Conservation (phyloP, 73 alveolate genomes). For the Paraurostyla sp. region DNA sequence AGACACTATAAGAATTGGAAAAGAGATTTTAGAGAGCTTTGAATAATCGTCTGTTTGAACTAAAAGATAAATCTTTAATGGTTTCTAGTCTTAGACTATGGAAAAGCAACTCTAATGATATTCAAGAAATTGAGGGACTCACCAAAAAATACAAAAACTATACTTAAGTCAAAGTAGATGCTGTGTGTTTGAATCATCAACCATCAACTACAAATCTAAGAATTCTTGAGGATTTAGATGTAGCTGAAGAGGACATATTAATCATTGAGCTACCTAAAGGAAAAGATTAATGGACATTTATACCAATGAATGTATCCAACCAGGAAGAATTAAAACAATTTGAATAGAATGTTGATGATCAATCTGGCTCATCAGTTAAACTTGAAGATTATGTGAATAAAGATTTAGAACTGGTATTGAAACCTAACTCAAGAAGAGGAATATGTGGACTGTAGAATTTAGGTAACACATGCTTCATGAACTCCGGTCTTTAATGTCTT, state of each 20-base stretch:
- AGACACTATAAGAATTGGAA: constrained; percentile 46
- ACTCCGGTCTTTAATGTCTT: constrained; percentile 95
- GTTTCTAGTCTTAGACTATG: constrained; percentile 52
- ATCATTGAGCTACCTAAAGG: constrained; percentile 65
- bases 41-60: neutral
- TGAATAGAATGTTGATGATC: neutral
- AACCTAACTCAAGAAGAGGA: constrained; percentile 79
- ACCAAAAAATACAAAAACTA: constrained; percentile 24
- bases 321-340: neutral
- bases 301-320: neutral
- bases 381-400: neutral
- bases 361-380: constrained; percentile 23
- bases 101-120: constrained; percentile 43
- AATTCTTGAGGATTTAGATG: constrained; percentile 69
- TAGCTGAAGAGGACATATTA: constrained; percentile 77
- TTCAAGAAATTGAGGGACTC: constrained; percentile 28
- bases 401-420: constrained; percentile 58
- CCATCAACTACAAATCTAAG: neutral
- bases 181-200: constrained; percentile 32
- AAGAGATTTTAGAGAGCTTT: constrained; percentile 46
- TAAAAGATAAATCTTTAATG: neutral
- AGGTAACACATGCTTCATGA: constrained; percentile 99
- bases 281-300: neutral
- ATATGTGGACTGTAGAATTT: constrained; percentile 93
- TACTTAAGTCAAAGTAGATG: constrained; percentile 28